Percentiles rank a stretch among this genome's conserved stretches.
These are phyloP conservation scores for Pyricularia pennisetigena DNA, from an alignment of 2,329 filamentous ascomycete genomes.

Conservation along the genomic window DNA sequence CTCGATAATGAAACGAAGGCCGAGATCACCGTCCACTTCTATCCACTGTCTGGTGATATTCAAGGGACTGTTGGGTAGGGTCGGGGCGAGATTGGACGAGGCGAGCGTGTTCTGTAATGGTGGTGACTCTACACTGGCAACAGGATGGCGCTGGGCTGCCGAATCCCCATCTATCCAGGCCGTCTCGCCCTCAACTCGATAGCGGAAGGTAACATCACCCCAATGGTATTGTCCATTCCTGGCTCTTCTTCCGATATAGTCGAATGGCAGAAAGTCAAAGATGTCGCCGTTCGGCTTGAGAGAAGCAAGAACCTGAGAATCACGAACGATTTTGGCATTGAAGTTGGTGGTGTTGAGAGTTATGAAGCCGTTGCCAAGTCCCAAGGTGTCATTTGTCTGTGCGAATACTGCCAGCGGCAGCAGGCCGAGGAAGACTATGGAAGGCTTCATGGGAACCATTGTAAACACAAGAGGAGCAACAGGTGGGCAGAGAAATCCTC, in stretches of 20 bases:
- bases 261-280: conserved; percentile 47
- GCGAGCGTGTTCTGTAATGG: not conserved
- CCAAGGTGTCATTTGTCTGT: conserved; percentile 2
- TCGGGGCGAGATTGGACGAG: conserved; percentile 19
- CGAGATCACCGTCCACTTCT: conserved; percentile 35
- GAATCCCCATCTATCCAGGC: conserved; percentile 2
- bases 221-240: conserved; percentile 46
- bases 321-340: conserved; percentile 28
- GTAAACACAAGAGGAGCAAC: not conserved
- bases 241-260: conserved; percentile 34
- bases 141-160: not conserved
- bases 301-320: conserved; percentile 38
- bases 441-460: not conserved
- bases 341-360: conserved; percentile 29
- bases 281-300: conserved; percentile 25
- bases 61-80: conserved; percentile 16
- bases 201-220: conserved; percentile 47
- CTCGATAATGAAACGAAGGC: conserved; percentile 37
- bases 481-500: not conserved
- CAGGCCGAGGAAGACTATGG: not conserved
- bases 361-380: conserved; percentile 24
- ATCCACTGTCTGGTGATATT: conserved; percentile 43
- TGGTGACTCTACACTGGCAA: not conserved
- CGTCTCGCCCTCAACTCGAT: conserved; percentile 21
- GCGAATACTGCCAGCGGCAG: not conserved